These are phyloP conservation scores for Coriaria nepalensis DNA, from an alignment of 306 rosid genomes.

Conservation along the genomic window DNA sequence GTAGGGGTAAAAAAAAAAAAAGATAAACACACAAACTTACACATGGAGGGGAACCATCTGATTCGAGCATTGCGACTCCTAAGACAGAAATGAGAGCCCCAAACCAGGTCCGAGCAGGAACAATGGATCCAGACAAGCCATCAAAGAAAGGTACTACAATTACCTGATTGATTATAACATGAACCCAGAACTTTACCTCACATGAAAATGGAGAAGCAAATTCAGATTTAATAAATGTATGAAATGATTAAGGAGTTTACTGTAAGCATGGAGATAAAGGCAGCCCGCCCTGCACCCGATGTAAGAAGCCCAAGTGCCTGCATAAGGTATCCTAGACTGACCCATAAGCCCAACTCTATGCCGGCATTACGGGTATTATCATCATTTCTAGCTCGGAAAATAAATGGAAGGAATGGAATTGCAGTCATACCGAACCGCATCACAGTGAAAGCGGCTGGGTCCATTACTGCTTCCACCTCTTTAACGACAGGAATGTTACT, in stretches of 20 bases:
- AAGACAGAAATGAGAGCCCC: constrained; percentile 51
- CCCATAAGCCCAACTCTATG: constrained; percentile 74
- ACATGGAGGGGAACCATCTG: constrained; percentile 62
- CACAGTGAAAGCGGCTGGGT: constrained; percentile 60
- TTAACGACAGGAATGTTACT: constrained; percentile 62
- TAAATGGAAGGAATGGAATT: constrained; percentile 57
- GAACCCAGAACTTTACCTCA: constrained; percentile 13
- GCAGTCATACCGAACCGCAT: constrained; percentile 55
- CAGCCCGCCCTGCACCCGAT: constrained; percentile 73
- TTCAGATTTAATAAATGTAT: background rate
- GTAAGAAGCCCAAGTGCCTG: constrained; percentile 69
- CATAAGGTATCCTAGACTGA: constrained; percentile 62
- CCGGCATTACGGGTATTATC: constrained; percentile 45
- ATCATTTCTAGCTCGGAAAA: constrained; percentile 32
- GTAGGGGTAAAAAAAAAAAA: too few relatives aligned
- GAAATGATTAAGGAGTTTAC: constrained; percentile 21
- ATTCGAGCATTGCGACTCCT: constrained; percentile 71
- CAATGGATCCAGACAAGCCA: constrained; percentile 52
- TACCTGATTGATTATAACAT: constrained; percentile 32
- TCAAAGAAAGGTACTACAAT: constrained; percentile 76
- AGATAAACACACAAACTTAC: constrained; percentile 21
- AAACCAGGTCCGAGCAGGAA: constrained; percentile 64
- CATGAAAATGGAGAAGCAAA: constrained; percentile 6
- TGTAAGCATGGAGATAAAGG: constrained; percentile 55
- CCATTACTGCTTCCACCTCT: constrained; percentile 54